Percentiles rank a stretch among this genome's conserved stretches.
These are phyloP conservation scores for Venturiaceae sp. DNA, from an alignment of 2,329 filamentous ascomycete species.

Conservation along the genomic window DNA sequence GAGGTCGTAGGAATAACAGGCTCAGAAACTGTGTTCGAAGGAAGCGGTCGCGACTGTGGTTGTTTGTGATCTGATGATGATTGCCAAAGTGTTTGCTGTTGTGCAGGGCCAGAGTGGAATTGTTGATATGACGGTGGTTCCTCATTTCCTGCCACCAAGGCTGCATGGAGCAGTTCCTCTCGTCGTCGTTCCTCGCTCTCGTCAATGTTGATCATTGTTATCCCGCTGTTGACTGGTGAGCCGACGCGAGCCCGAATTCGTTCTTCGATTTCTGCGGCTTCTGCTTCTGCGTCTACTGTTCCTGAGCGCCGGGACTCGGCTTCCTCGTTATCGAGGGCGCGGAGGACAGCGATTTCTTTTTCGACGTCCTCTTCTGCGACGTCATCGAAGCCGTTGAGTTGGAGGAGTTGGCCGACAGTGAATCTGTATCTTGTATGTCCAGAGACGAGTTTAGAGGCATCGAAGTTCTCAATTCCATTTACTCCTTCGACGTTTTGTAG, in stretches of 20 bases:
- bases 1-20: neutral
- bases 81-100: neutral
- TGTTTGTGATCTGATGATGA: neutral
- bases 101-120: neutral
- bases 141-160: neutral
- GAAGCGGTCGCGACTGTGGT: neutral
- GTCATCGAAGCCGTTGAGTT: constrained; percentile 60
- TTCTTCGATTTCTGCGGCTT: neutral
- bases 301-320: neutral
- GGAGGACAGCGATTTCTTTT: constrained; percentile 25
- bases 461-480: constrained; percentile 48
- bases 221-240: neutral
- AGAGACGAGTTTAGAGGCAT: constrained; percentile 54
- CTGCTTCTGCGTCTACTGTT: neutral
- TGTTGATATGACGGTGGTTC: neutral
- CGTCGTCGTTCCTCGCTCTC: neutral
- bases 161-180: neutral
- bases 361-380: constrained; percentile 33
- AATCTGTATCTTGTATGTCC: constrained; percentile 64
- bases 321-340: constrained; percentile 29
- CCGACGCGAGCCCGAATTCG: neutral
- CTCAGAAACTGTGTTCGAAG: neutral
- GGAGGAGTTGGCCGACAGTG: constrained; percentile 56
- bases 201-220: neutral
- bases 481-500: constrained; percentile 28